phyloP scores from a whole-genome alignment of 108 stramenopile species.

The Schizochytrium sp. region DNA sequence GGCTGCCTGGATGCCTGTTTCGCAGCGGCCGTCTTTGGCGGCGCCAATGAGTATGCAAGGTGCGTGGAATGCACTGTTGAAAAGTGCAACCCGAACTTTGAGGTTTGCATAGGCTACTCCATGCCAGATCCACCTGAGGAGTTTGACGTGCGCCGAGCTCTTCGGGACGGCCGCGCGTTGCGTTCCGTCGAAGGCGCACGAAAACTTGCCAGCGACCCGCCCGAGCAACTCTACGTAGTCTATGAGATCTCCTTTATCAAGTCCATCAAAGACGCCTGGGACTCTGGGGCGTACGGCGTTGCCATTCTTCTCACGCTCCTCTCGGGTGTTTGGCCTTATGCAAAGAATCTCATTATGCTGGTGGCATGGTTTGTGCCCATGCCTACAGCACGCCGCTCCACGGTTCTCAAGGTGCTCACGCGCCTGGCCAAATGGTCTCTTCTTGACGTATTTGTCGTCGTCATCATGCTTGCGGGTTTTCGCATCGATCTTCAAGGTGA shows the following conservation, averaged over 20 bases:
- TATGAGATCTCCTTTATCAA: neutral
- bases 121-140: neutral
- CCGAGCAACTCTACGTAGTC: neutral
- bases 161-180: neutral
- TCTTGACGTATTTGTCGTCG: neutral
- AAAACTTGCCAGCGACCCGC: neutral
- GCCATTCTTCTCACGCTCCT: neutral
- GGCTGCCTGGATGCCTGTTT: neutral
- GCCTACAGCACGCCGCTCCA: neutral
- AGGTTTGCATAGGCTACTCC: neutral
- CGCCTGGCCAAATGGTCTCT: slow-evolving; percentile 7
- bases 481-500: neutral
- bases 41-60: neutral
- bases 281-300: neutral
- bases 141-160: neutral
- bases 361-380: neutral
- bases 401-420: neutral
- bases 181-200: neutral
- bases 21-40: neutral
- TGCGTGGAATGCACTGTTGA: neutral
- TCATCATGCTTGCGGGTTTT: neutral
- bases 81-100: neutral
- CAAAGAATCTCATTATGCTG: neutral
- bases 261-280: neutral
- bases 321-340: neutral